Evolutionary conservation across 176 grass and related monocot genomes (phyloP).

Genomic region (Avena sativa): DNA sequence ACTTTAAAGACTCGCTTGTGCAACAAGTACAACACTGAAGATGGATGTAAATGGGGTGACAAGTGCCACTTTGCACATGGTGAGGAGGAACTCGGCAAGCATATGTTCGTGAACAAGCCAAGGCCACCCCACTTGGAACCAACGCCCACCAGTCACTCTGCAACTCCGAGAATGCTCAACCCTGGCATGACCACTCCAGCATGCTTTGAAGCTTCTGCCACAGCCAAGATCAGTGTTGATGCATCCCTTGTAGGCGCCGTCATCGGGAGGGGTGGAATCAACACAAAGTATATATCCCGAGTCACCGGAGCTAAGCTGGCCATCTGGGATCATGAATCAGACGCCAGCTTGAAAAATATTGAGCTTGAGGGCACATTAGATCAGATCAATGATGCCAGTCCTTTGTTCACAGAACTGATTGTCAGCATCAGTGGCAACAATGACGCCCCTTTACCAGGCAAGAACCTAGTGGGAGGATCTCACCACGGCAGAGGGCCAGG

Average conservation of each 20-base stretch:
- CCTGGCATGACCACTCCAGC: conserved; percentile 50
- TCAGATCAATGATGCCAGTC: conserved; percentile 85
- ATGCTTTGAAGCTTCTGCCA: conserved; percentile 77
- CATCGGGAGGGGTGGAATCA: conserved; percentile 76
- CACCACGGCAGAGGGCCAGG: conserved; percentile 30
- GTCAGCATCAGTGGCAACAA: conserved; percentile 50
- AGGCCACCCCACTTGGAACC: conserved; percentile 46
- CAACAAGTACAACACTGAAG: conserved; percentile 86
- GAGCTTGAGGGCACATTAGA: conserved; percentile 88
- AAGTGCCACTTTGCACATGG: conserved; percentile 92
- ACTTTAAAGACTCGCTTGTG: conserved; percentile 70
- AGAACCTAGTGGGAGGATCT: conserved; percentile 34
- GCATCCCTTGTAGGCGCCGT: conserved; percentile 73
- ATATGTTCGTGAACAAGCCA: conserved; percentile 42
- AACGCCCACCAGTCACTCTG: conserved; percentile 33
- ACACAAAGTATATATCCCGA: conserved; percentile 84
- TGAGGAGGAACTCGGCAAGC: conserved; percentile 77
- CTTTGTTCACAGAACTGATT: conserved; percentile 80
- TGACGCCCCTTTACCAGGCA: not conserved
- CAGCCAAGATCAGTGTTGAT: conserved; percentile 83
- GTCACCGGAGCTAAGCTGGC: conserved; percentile 68
- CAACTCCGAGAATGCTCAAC: conserved; percentile 36
- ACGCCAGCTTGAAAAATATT: conserved; percentile 79
- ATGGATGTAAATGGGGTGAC: conserved; percentile 91
- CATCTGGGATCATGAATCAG: conserved; percentile 77